Conservation (phyloP, 2,329 filamentous ascomycete species). For the Geoglossum cookeanum region DNA sequence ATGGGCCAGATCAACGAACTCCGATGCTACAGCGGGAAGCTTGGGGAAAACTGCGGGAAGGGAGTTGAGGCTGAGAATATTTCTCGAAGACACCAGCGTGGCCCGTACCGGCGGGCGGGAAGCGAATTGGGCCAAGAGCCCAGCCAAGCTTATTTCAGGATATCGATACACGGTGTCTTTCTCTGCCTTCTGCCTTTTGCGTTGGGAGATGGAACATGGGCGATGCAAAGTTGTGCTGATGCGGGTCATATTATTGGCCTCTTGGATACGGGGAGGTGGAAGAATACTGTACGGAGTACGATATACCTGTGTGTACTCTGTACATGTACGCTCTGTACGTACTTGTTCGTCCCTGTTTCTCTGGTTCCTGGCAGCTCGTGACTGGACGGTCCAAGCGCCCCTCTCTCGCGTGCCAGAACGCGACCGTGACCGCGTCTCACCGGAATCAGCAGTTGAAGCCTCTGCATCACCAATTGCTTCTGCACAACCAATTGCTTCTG, state of each 20-base stretch:
- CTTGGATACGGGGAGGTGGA: too few species aligned
- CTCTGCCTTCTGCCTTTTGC: too few species aligned
- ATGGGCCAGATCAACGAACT: not conserved
- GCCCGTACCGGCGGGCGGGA: not conserved
- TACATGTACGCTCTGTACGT: too few species aligned
- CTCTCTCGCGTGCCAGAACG: not conserved
- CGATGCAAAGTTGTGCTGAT: too few species aligned
- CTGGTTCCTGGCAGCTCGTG: not conserved
- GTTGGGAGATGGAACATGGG: too few species aligned
- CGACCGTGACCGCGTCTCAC: not conserved
- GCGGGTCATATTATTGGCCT: too few species aligned
- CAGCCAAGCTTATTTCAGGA: not conserved
- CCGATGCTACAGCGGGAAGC: not conserved
- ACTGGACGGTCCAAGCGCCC: not conserved
- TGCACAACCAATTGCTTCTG: too few species aligned
- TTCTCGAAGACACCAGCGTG: not conserved
- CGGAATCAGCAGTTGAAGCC: not conserved
- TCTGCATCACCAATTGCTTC: too few species aligned
- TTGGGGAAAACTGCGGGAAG: not conserved
- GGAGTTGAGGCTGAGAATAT: conserved; percentile 1
- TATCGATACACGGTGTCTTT: too few species aligned
- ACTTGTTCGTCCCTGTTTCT: too few species aligned
- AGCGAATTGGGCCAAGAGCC: not conserved
- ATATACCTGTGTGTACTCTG: too few species aligned
- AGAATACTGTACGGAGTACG: too few species aligned